phyloP scores from a whole-genome alignment of 805 yeast species.

The Metschnikowia lachancei region DNA sequence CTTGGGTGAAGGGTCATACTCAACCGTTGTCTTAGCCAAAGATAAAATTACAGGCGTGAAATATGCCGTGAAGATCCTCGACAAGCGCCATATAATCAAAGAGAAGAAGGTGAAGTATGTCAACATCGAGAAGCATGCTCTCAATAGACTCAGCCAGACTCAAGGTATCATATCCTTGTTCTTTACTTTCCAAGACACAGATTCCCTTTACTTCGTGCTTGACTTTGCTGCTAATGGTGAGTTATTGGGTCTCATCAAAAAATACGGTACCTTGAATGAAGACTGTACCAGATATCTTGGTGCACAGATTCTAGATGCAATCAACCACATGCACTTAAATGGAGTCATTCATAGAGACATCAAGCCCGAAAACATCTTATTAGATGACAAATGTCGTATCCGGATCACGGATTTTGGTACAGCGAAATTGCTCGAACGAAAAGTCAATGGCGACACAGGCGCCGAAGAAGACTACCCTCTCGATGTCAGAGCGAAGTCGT shows the following conservation, averaged over 20 bases:
- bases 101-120: conserved; percentile 85
- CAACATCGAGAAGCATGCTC: conserved; percentile 76
- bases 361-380: conserved; percentile 76
- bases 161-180: conserved; percentile 65
- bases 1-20: conserved; percentile 47
- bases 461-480: conserved; percentile 51
- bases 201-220: conserved; percentile 67
- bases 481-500: conserved; percentile 70
- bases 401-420: conserved; percentile 85
- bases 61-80: conserved; percentile 75
- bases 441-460: conserved; percentile 35
- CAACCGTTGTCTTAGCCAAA: conserved; percentile 45
- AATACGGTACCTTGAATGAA: conserved; percentile 68
- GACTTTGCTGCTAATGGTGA: conserved; percentile 84
- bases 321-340: conserved; percentile 65
- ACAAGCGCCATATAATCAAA: conserved; percentile 72
- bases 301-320: conserved; percentile 73
- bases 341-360: conserved; percentile 82
- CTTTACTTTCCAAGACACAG: conserved; percentile 78
- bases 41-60: conserved; percentile 51
- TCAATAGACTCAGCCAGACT: conserved; percentile 61
- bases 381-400: conserved; percentile 58
- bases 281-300: conserved; percentile 64
- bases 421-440: conserved; percentile 64
- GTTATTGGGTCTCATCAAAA: conserved; percentile 61